Percentiles rank a stretch among this genome's conserved stretches.
Conservation (phyloP, 2,329 filamentous ascomycete genomes). For the Macrophomina pseudophaseolina region DNA sequence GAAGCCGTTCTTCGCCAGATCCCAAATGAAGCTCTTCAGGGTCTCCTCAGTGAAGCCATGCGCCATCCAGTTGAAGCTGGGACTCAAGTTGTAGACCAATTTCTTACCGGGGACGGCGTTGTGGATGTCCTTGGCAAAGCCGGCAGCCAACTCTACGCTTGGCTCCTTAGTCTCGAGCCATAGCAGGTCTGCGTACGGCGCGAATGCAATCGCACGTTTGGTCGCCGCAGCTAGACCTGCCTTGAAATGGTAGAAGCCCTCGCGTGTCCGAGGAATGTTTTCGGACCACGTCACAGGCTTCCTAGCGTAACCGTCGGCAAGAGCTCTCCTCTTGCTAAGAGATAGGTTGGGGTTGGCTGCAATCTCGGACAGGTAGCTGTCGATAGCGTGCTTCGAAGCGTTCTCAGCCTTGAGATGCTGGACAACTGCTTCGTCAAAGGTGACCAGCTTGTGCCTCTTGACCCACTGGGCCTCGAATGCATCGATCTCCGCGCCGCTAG, state of each 20-base stretch:
- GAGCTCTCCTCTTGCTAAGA: conserved; percentile 73
- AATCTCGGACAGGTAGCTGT: conserved; percentile 69
- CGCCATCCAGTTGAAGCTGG: conserved; percentile 98
- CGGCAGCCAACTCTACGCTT: conserved; percentile 74
- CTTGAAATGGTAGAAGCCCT: conserved; percentile 91
- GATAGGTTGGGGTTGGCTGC: conserved; percentile 73
- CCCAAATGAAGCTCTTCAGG: conserved; percentile 93
- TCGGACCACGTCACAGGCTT: conserved; percentile 81
- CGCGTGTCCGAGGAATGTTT: conserved; percentile 89
- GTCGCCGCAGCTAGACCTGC: conserved; percentile 85
- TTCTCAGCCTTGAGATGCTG: conserved; percentile 73
- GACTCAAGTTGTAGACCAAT: conserved; percentile 94
- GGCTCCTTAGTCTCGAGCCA: conserved; percentile 98
- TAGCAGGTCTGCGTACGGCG: conserved; percentile 88
- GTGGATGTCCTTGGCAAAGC: conserved; percentile 79
- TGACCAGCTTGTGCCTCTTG: conserved; percentile 80
- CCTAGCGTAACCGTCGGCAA: conserved; percentile 71
- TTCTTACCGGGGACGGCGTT: conserved; percentile 75
- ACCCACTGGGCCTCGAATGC: conserved; percentile 87
- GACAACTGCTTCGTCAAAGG: conserved; percentile 88
- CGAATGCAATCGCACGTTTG: conserved; percentile 90
- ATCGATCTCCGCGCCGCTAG: conserved; percentile 80
- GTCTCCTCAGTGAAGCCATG: conserved; percentile 86
- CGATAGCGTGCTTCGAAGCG: conserved; percentile 66
- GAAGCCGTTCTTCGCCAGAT: conserved; percentile 74